These are phyloP conservation scores for Aspergillus sojae DNA, from an alignment of 2,329 filamentous ascomycete species.

Conservation along the genomic window DNA sequence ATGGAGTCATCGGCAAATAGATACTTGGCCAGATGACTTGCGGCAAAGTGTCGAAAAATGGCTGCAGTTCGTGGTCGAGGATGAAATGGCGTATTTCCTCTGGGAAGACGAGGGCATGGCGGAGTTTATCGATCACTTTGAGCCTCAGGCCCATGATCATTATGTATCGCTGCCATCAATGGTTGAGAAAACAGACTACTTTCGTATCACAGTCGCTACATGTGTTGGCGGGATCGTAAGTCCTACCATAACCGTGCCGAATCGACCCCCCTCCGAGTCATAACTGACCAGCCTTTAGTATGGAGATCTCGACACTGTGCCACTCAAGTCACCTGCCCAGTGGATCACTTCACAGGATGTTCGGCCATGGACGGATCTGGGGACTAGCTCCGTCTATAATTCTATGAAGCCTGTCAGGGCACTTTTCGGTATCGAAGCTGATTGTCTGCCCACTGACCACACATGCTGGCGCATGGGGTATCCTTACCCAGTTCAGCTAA, in stretches of 20 bases:
- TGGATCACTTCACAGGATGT: constrained; percentile 33
- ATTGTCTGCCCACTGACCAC: constrained; percentile 28
- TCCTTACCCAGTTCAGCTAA: constrained; percentile 34
- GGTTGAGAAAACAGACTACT: constrained; percentile 36
- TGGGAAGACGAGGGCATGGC: constrained; percentile 37
- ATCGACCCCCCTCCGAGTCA: not conserved
- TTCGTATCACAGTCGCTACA: constrained; percentile 35
- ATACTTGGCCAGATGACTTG: constrained; percentile 29
- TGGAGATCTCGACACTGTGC: constrained; percentile 36
- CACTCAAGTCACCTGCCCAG: constrained; percentile 26
- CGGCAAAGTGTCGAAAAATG: constrained; percentile 32
- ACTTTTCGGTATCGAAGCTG: constrained; percentile 37
- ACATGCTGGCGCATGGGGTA: constrained; percentile 40
- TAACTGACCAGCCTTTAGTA: constrained; percentile 23
- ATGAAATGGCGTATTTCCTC: constrained; percentile 36
- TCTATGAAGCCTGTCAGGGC: constrained; percentile 23
- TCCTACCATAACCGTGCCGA: not conserved
- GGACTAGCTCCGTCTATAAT: constrained; percentile 24
- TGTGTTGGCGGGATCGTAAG: constrained; percentile 27
- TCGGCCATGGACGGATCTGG: constrained; percentile 29
- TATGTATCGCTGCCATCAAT: constrained; percentile 27
- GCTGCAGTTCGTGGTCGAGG: constrained; percentile 25
- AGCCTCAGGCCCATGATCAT: constrained; percentile 24
- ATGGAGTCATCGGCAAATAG: constrained; percentile 31
- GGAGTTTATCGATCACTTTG: constrained; percentile 29